These are phyloP conservation scores for Alternaria gaisen DNA, from an alignment of 2,329 filamentous ascomycete genomes.

Conservation along the genomic window DNA sequence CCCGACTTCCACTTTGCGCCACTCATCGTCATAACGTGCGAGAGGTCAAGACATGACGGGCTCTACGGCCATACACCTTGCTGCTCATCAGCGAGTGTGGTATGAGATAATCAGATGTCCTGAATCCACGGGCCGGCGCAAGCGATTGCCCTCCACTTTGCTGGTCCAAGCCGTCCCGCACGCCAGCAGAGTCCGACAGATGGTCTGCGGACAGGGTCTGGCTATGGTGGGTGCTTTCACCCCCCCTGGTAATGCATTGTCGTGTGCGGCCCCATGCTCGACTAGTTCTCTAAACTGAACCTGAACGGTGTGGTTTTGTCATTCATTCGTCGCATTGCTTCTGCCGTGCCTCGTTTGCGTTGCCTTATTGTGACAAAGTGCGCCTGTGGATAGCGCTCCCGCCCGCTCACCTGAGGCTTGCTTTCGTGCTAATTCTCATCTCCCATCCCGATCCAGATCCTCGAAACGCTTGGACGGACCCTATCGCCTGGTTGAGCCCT, in stretches of 20 bases:
- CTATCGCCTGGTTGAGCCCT: conserved; percentile 53
- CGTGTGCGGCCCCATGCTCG: conserved; percentile 44
- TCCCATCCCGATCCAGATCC: conserved; percentile 54
- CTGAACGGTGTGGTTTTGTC: conserved; percentile 50
- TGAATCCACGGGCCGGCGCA: conserved; percentile 45
- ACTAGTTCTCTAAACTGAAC: conserved; percentile 39
- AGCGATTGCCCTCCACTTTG: conserved; percentile 48
- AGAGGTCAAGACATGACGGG: conserved; percentile 13
- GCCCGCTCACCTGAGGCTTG: conserved; percentile 47
- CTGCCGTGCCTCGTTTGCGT: conserved; percentile 53
- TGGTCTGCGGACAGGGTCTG: conserved; percentile 46
- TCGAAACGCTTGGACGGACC: conserved; percentile 53
- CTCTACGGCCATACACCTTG: conserved; percentile 12
- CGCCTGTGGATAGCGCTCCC: conserved; percentile 48
- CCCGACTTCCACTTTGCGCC: conserved; percentile 15
- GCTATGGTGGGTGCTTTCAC: conserved; percentile 44
- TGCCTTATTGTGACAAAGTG: conserved; percentile 51
- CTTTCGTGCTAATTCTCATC: conserved; percentile 45
- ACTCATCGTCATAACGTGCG: conserved; percentile 6
- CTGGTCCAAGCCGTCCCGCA: conserved; percentile 53
- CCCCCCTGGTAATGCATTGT: conserved; percentile 45
- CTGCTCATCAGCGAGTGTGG: conserved; percentile 24
- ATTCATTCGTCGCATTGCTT: conserved; percentile 49
- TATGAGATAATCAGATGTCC: conserved; percentile 17
- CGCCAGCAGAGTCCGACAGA: conserved; percentile 48